These are phyloP conservation scores for Kodamaea suecica DNA, from an alignment of 1,139 yeast species.

Conservation along the genomic window DNA sequence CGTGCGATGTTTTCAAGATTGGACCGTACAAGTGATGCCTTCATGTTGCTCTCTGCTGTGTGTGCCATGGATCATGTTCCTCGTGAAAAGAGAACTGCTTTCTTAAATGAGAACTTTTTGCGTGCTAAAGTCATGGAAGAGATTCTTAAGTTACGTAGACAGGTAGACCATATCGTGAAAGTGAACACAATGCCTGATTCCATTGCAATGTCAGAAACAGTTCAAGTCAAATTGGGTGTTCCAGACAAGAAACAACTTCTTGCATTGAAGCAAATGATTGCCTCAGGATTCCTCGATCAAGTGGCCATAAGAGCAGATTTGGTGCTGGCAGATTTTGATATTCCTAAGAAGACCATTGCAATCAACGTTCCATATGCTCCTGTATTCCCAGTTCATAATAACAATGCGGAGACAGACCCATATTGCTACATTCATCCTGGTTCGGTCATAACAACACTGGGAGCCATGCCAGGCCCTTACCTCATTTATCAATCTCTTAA, in stretches of 20 bases:
- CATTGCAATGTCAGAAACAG: conserved; percentile 38
- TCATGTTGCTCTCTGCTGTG: conserved; percentile 73
- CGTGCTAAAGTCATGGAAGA: conserved; percentile 79
- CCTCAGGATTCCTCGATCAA: conserved; percentile 92
- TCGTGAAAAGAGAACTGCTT: conserved; percentile 37
- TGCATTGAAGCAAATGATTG: conserved; percentile 84
- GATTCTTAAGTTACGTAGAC: conserved; percentile 74
- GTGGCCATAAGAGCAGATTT: conserved; percentile 82
- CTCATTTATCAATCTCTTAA: conserved; percentile 67
- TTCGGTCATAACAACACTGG: conserved; percentile 54
- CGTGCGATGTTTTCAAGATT: conserved; percentile 60
- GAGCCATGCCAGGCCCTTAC: conserved; percentile 71
- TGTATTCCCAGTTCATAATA: conserved; percentile 50
- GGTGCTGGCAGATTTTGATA: conserved; percentile 58
- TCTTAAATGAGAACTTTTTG: conserved; percentile 60
- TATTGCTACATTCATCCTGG: conserved; percentile 74
- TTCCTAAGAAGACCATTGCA: conserved; percentile 58
- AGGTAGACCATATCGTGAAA: conserved; percentile 71
- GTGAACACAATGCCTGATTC: conserved; percentile 57
- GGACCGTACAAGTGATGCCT: conserved; percentile 72
- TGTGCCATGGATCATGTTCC: conserved; percentile 86
- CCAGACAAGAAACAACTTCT: conserved; percentile 70
- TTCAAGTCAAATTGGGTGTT: conserved; percentile 49
- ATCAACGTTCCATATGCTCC: conserved; percentile 73
- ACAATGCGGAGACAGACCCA: conserved; percentile 43